Conservation (phyloP, 495 filamentous ascomycete species). For the Aspergillus bridgeri region DNA sequence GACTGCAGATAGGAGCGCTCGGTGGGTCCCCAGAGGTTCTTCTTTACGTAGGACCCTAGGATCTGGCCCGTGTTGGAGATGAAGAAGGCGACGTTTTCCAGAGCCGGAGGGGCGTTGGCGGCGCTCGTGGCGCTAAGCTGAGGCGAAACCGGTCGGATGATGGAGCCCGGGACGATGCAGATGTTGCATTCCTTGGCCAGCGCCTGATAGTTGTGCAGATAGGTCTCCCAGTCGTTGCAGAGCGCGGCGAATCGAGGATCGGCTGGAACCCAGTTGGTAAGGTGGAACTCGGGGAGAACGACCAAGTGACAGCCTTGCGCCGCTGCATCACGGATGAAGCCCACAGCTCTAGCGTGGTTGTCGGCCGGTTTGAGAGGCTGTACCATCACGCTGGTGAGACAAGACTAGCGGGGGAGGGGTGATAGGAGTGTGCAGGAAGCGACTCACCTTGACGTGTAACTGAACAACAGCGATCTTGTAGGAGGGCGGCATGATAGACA, state of each 20-base stretch:
- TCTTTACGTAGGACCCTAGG: constrained; percentile 54
- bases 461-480: constrained; percentile 10
- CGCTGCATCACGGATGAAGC: constrained; percentile 16
- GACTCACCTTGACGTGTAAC: constrained; percentile 3
- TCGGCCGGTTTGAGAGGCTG: background rate
- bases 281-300: constrained; percentile 14
- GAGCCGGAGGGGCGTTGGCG: background rate
- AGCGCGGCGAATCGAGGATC: constrained; percentile 13
- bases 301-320: constrained; percentile 7
- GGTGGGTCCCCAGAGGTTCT: constrained; percentile 5
- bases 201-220: constrained; percentile 57
- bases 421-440: background rate
- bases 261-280: constrained; percentile 10
- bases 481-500: background rate
- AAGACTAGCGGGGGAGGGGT: background rate
- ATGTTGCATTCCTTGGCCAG: constrained; percentile 57
- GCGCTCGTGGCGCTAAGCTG: too few species aligned
- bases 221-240: constrained; percentile 26
- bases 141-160: too few species aligned
- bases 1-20: background rate
- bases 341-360: constrained; percentile 9
- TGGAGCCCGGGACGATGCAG: constrained; percentile 5
- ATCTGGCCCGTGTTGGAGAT: constrained; percentile 60
- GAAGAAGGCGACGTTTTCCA: constrained; percentile 67
- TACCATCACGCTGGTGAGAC: too few species aligned